phyloP scores from a whole-genome alignment of 2,329 filamentous ascomycete species.

The Diaporthe helianthi region DNA sequence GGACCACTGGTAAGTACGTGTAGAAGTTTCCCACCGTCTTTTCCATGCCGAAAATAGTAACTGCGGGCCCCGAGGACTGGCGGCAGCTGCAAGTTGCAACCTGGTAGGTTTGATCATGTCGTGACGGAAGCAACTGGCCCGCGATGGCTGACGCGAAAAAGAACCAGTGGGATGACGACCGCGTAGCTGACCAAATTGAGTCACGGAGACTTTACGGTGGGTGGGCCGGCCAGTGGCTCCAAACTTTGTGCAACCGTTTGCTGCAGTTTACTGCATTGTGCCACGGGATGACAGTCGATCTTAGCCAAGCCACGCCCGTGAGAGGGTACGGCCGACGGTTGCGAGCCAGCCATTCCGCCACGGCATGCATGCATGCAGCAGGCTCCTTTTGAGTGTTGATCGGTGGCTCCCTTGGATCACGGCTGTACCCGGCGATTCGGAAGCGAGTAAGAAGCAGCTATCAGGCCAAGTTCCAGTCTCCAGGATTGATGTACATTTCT shows the following conservation, averaged over 20 bases:
- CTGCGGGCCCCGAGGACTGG: background rate
- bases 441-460: conserved; percentile 7
- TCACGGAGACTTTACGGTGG: background rate
- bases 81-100: background rate
- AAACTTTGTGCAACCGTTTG: conserved; percentile 9
- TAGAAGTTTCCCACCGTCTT: background rate
- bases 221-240: background rate
- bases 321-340: background rate
- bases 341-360: background rate
- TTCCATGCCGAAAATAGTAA: background rate
- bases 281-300: conserved; percentile 13
- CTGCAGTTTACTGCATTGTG: background rate
- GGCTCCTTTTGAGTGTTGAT: background rate
- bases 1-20: background rate
- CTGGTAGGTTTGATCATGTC: background rate
- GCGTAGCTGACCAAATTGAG: background rate
- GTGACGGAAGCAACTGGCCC: background rate
- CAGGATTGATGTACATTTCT: background rate
- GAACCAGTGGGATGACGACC: background rate
- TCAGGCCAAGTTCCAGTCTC: background rate
- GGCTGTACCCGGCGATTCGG: background rate
- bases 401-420: background rate
- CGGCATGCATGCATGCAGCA: background rate
- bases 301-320: conserved; percentile 8
- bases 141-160: background rate